phyloP scores from a whole-genome alignment of 2,329 filamentous ascomycete genomes.

The Monascus ruber region DNA sequence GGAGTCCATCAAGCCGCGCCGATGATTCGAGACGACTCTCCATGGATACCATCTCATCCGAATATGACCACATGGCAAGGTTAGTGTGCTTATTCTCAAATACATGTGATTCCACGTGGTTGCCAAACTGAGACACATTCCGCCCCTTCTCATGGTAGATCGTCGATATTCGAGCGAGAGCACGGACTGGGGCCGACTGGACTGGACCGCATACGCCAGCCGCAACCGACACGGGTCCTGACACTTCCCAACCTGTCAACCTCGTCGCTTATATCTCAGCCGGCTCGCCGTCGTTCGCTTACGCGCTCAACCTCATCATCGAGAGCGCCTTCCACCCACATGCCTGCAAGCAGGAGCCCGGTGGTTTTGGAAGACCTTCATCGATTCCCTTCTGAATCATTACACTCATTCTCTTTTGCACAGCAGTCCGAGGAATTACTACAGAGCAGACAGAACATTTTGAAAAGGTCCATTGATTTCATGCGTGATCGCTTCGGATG shows the following conservation, averaged over 20 bases:
- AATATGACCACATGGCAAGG: conserved; percentile 65
- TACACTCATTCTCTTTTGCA: conserved; percentile 97
- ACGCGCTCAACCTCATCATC: conserved; percentile 54
- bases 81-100: conserved; percentile 34
- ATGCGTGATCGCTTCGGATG: conserved; percentile 87
- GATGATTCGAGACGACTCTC: conserved; percentile 58
- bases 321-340: conserved; percentile 40
- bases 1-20: conserved; percentile 37
- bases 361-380: conserved; percentile 74
- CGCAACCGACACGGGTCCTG: conserved; percentile 55
- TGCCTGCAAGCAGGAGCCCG: conserved; percentile 55
- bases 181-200: conserved; percentile 77
- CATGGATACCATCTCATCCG: conserved; percentile 58
- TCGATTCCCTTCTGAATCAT: conserved; percentile 85
- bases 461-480: conserved; percentile 91
- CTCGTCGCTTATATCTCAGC: conserved; percentile 50
- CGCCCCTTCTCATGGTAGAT: conserved; percentile 40
- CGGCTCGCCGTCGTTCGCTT: conserved; percentile 55
- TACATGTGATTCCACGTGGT: conserved; percentile 1
- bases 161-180: conserved; percentile 77
- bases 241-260: conserved; percentile 54
- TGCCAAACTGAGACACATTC: background rate
- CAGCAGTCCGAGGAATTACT: conserved; percentile 88
- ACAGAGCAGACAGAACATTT: conserved; percentile 80
- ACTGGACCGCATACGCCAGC: conserved; percentile 85